A percentile compares a stretch with the other conserved stretches of the same genome.
Evolutionary conservation across 1,139 yeast species (phyloP).

Genomic region (Saccharomycopsis phalli): DNA sequence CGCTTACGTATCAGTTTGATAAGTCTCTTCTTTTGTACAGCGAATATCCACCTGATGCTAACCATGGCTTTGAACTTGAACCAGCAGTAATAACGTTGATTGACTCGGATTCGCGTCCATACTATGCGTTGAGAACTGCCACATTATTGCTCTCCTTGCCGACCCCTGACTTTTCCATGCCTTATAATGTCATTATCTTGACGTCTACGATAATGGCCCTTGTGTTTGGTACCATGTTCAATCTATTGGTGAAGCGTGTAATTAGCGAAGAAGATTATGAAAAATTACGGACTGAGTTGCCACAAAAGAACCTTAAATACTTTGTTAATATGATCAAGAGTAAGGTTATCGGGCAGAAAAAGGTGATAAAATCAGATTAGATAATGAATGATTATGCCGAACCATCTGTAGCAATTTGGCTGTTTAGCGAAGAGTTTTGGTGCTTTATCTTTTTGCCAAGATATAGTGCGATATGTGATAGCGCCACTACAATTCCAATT

Average conservation of each 20-base stretch:
- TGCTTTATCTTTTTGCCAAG: too few relatives aligned
- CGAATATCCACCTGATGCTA: slow-evolving; percentile 98
- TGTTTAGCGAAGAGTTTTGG: too few relatives aligned
- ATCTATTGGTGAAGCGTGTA: slow-evolving; percentile 64
- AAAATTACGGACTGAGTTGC: slow-evolving; percentile 3
- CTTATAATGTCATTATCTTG: slow-evolving; percentile 90
- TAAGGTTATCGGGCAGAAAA: slow-evolving; percentile 2
- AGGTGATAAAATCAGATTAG: too few relatives aligned
- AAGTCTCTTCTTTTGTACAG: slow-evolving; percentile 76
- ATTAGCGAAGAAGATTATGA: slow-evolving; percentile 59
- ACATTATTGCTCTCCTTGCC: slow-evolving; percentile 80
- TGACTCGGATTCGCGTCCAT: slow-evolving; percentile 20
- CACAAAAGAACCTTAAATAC: slow-evolving; percentile 8
- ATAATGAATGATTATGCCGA: too few relatives aligned
- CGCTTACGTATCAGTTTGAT: slow-evolving; percentile 73
- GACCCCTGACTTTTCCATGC: slow-evolving; percentile 98
- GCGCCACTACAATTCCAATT: slow-evolving; percentile 32
- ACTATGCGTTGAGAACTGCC: slow-evolving; percentile 71
- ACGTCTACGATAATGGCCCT: slow-evolving; percentile 92
- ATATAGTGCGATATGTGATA: slow-evolving; percentile 17
- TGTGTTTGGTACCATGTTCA: slow-evolving; percentile 81
- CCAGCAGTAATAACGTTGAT: slow-evolving; percentile 71
- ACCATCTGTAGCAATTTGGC: too few relatives aligned
- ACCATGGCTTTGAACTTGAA: slow-evolving; percentile 92
- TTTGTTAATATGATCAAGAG: slow-evolving; percentile 1